Evolutionary conservation across 805 yeast species (phyloP).

Genomic region (Yarrowia sp.): DNA sequence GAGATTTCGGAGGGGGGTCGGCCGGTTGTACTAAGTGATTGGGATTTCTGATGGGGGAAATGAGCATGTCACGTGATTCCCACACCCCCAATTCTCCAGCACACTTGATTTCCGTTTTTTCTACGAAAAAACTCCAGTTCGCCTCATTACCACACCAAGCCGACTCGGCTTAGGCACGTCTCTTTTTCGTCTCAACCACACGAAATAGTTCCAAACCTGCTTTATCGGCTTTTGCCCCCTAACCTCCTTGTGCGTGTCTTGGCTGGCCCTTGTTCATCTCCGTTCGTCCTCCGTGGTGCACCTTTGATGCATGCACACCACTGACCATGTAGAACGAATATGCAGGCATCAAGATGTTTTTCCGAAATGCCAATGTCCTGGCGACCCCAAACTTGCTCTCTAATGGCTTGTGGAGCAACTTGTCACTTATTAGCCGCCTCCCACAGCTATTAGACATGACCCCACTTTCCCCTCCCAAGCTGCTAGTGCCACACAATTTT

Average conservation of each 20-base stretch:
- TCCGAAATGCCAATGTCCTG: neutral
- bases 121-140: neutral
- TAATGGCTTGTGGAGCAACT: no score
- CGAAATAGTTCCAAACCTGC: constrained; percentile 7
- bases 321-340: neutral
- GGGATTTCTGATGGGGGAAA: neutral
- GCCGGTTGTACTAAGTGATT: neutral
- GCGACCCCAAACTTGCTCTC: no score
- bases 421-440: no score
- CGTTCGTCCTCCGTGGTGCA: neutral
- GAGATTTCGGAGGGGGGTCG: neutral
- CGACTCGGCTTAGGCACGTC: neutral
- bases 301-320: neutral
- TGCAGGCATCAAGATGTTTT: constrained; percentile 26
- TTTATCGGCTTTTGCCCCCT: neutral
- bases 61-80: neutral
- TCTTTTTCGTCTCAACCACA: no score
- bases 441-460: no score
- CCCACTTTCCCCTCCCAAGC: no score
- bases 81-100: neutral
- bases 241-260: neutral
- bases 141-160: neutral
- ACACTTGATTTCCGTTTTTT: no score
- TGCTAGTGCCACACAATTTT: no score
- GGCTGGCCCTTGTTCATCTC: neutral